Evolutionary conservation across 177 flowering plant genomes (phyloP).

Genomic region (Tripterygium wilfordii): DNA sequence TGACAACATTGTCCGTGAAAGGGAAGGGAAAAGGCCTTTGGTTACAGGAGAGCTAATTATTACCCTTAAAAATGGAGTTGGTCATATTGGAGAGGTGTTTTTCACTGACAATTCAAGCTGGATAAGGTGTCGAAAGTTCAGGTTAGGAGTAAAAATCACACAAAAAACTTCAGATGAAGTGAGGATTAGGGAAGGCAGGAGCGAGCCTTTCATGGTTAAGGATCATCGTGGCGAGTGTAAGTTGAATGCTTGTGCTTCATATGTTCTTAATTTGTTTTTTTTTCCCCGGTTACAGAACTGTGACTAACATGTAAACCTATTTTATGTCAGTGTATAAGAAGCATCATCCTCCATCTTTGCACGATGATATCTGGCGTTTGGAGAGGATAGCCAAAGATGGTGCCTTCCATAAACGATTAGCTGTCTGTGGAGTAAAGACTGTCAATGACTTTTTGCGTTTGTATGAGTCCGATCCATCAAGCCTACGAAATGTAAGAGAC

Average conservation of each 20-base stretch:
- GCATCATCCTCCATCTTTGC: slow-evolving; percentile 53
- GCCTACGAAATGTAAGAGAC: slow-evolving; percentile 52
- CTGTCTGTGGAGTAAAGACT: slow-evolving; percentile 19
- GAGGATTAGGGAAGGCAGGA: slow-evolving; percentile 54
- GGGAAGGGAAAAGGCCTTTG: slow-evolving; percentile 73
- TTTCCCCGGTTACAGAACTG: too few relatives aligned
- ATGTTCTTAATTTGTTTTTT: too few relatives aligned
- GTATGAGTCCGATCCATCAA: slow-evolving; percentile 20
- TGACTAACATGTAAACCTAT: slow-evolving; percentile 8
- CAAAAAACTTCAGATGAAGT: slow-evolving; percentile 17
- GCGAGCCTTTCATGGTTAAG: slow-evolving; percentile 64
- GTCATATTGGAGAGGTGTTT: slow-evolving; percentile 29
- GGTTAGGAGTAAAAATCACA: slow-evolving; percentile 47
- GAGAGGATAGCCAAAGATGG: slow-evolving; percentile 68
- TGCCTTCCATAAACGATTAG: slow-evolving; percentile 34
- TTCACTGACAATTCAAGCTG: slow-evolving; percentile 90
- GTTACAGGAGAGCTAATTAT: slow-evolving; percentile 42
- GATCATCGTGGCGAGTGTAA: slow-evolving; percentile 85
- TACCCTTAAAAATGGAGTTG: slow-evolving; percentile 43
- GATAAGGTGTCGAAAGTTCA: slow-evolving; percentile 52
- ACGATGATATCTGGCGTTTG: slow-evolving; percentile 86
- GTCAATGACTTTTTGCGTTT: slow-evolving; percentile 54
- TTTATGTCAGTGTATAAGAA: slow-evolving; percentile 53
- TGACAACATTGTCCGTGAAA: slow-evolving; percentile 31
- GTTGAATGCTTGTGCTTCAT: too few relatives aligned